Evolutionary conservation across 2,329 filamentous ascomycete genomes (phyloP), one percentile per base, ranked within the genome.

Genomic region (Beauveria varroae): DNA sequence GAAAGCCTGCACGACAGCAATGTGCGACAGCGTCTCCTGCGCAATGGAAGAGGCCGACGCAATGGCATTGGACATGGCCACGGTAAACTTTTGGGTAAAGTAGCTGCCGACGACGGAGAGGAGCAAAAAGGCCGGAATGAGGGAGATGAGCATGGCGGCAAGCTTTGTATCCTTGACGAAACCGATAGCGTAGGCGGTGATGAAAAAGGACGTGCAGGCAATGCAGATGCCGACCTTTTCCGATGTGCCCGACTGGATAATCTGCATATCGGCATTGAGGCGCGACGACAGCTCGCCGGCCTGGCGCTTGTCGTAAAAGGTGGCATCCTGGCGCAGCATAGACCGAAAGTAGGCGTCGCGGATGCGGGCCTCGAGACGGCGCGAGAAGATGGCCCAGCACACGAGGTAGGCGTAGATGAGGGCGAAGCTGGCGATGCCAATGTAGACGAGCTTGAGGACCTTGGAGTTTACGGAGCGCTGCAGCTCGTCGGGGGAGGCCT

Each of bases 201-300:
- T 69, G 68, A 89, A 89, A 70, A 88, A 90, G 2, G 84, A 84
- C 10, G 83, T 71, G 56, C 81, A 85, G 26, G 81, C 79, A 5
- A 90, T 76, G 65, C 82, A 81, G 40, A 88, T 82, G 57, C 86
- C 86, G 18, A 88, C 86, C 70, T 90, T 90, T 71, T 90, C 87
- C 1, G 84, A 86, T 0, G 86, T 88, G 16, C 87, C 87, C 0
- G 81, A 80, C 67, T 87, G 86, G 57, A 90, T 84, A 1, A 83
- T 81, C 62, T 86, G 81, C 40, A 89, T 86, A 66, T 90, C 86
- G 59, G 79, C 78, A 67, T 86, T 86, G 49, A 90, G 79, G 20
- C 86, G 78, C 9, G 84, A 82, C 1, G 83, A 80, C 14, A 89
- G 81, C 69, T 88, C 84, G 18, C 86, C 86, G 0, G 85, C 79